phyloP scores from a whole-genome alignment of 176 grass and related monocot genomes.

The Cenchrus fungigraminus region DNA sequence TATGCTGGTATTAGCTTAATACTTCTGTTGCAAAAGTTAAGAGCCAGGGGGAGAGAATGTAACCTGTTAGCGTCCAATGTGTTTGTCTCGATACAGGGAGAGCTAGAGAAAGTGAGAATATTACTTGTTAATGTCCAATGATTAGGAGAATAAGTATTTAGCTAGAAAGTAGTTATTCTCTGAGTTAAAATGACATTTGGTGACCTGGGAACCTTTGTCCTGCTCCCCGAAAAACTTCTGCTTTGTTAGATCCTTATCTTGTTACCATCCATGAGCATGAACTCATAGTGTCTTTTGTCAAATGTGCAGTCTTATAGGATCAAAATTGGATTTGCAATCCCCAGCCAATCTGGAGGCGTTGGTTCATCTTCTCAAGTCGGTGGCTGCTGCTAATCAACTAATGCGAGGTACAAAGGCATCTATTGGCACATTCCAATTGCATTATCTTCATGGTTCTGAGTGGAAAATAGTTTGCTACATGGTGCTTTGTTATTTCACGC shows the following conservation, averaged over 20 bases:
- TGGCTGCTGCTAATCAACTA: conserved; percentile 64
- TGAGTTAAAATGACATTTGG: neutral
- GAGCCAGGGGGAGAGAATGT: neutral
- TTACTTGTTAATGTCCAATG: neutral
- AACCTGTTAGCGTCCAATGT: neutral
- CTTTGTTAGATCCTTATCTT: neutral
- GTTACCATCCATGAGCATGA: neutral
- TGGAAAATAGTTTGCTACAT: no score
- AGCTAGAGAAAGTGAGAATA: neutral
- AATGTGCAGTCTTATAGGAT: conserved; percentile 65
- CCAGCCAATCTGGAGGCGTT: conserved; percentile 58
- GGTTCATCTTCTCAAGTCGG: conserved; percentile 63
- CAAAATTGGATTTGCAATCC: conserved; percentile 59
- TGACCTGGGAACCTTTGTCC: neutral
- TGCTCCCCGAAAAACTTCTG: neutral
- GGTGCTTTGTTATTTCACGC: no score
- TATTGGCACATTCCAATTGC: conserved; percentile 8
- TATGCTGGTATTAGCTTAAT: no score
- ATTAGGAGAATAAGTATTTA: neutral
- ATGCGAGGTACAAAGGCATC: conserved; percentile 27
- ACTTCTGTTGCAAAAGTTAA: no score
- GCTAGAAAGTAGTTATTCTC: neutral
- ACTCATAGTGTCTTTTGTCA: neutral
- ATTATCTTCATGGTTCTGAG: no score
- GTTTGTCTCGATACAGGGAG: neutral